Percentiles rank a stretch among this genome's conserved stretches.
phyloP scores from a whole-genome alignment of 2,329 filamentous ascomycete species.

The Plenodomus biglobosus region DNA sequence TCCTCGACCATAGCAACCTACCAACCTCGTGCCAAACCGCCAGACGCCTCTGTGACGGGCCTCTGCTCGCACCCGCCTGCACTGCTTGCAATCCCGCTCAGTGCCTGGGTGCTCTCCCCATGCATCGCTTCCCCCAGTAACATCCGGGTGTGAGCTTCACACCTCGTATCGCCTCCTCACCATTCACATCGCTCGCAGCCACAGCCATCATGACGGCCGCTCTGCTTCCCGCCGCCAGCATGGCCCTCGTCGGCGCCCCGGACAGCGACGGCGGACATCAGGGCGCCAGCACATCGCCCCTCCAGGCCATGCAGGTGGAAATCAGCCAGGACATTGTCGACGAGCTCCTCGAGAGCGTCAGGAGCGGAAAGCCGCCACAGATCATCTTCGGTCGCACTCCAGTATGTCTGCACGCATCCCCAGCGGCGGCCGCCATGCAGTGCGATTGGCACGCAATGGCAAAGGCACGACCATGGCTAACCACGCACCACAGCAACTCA shows the following conservation, averaged over 20 bases:
- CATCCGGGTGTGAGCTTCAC: slow-evolving; percentile 40
- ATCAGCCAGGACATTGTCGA: slow-evolving; percentile 46
- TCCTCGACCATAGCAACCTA: slow-evolving; percentile 28
- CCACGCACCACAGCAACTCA: slow-evolving; percentile 51
- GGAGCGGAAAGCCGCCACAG: slow-evolving; percentile 42
- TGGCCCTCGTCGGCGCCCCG: slow-evolving; percentile 45
- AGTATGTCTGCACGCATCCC: slow-evolving; percentile 34
- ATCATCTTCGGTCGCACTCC: slow-evolving; percentile 45
- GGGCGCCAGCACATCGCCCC: slow-evolving; percentile 32
- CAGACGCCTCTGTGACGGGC: slow-evolving; percentile 31
- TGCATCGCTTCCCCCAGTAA: slow-evolving; percentile 43
- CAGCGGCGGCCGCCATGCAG: slow-evolving; percentile 4
- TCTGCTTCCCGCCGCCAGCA: slow-evolving; percentile 30
- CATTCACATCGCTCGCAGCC: slow-evolving; percentile 9
- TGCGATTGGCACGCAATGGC: slow-evolving; percentile 15
- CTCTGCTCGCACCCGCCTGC: slow-evolving; percentile 22
- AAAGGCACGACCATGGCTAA: slow-evolving; percentile 31
- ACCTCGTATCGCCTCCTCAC: slow-evolving; percentile 29
- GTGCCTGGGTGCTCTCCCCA: slow-evolving; percentile 45
- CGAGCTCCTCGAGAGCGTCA: slow-evolving; percentile 43
- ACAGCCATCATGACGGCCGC: slow-evolving; percentile 33
- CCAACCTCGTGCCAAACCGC: slow-evolving; percentile 27
- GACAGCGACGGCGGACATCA: slow-evolving; percentile 39
- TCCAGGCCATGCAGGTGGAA: slow-evolving; percentile 48
- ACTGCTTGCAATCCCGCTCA: slow-evolving; percentile 29